Evolutionary conservation across 352 stramenopile species (phyloP).

Genomic region (Phytophthora lateralis): DNA sequence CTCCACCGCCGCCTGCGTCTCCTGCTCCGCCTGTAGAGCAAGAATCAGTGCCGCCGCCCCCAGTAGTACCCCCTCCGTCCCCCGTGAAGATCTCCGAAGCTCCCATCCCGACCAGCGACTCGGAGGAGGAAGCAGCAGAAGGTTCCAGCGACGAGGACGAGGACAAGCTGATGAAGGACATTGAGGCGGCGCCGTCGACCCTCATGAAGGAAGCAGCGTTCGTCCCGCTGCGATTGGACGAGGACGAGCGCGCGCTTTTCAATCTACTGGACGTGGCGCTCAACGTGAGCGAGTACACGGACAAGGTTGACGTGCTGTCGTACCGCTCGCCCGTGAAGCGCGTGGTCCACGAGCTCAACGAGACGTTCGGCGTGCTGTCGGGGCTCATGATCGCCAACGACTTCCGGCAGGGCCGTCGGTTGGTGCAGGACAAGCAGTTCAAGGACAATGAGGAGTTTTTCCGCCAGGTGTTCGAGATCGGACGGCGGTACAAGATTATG

Average conservation of each 20-base stretch:
- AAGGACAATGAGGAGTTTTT: slow-evolving; percentile 85
- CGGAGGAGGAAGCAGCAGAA: neutral
- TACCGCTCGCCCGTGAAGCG: slow-evolving; percentile 74
- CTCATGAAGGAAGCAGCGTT: slow-evolving; percentile 49
- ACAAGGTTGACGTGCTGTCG: slow-evolving; percentile 90
- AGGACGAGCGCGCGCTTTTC: slow-evolving; percentile 75
- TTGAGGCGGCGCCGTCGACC: slow-evolving; percentile 30
- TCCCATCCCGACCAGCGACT: neutral
- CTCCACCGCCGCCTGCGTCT: slow-evolving; percentile 3
- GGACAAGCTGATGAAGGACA: slow-evolving; percentile 41
- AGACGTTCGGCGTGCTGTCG: slow-evolving; percentile 69
- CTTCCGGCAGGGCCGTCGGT: slow-evolving; percentile 60
- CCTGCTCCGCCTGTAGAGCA: slow-evolving; percentile 5
- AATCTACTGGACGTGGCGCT: slow-evolving; percentile 81
- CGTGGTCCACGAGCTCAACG: slow-evolving; percentile 72
- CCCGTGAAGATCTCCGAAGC: slow-evolving; percentile 11
- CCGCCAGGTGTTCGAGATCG: slow-evolving; percentile 88
- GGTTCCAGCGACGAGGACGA: slow-evolving; percentile 33
- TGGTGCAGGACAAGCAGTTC: slow-evolving; percentile 68
- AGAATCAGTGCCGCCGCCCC: neutral
- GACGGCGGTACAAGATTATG: slow-evolving; percentile 95
- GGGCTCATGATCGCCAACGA: slow-evolving; percentile 65
- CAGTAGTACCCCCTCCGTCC: slow-evolving; percentile 6
- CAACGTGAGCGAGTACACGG: slow-evolving; percentile 92
- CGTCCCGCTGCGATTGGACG: slow-evolving; percentile 73